phyloP scores from a whole-genome alignment of 148 eudicot genomes.

The Cornus florida region DNA sequence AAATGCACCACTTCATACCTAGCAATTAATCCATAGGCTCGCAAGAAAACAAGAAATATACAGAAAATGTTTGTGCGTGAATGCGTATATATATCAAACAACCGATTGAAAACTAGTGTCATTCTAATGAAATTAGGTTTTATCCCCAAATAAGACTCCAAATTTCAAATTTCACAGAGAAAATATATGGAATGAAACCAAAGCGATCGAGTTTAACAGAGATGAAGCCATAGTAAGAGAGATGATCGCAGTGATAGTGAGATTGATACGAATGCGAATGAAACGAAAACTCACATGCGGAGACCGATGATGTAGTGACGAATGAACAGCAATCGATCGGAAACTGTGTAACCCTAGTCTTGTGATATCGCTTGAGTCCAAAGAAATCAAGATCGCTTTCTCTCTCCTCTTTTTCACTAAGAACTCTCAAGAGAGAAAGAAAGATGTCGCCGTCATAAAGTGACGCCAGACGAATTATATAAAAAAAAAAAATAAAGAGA shows the following conservation, averaged over 20 bases:
- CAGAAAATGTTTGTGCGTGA: too few species aligned
- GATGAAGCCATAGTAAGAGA: too few species aligned
- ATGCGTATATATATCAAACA: too few species aligned
- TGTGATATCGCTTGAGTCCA: slow-evolving; percentile 2
- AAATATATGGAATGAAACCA: neutral
- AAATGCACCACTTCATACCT: too few species aligned
- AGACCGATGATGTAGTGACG: neutral
- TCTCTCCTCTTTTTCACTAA: neutral
- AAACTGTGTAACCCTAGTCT: slow-evolving; percentile 5
- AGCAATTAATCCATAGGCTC: neutral
- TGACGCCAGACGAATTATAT: neutral
- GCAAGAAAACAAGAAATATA: neutral
- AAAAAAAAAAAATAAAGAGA: too few species aligned
- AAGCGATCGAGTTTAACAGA: too few species aligned
- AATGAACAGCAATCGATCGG: neutral
- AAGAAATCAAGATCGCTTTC: neutral
- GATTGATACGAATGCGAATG: neutral
- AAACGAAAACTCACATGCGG: slow-evolving; percentile 6
- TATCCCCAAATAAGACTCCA: neutral
- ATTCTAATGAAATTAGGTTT: too few species aligned
- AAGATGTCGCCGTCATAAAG: neutral
- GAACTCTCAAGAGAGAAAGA: neutral
- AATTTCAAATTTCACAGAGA: neutral
- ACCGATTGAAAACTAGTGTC: too few species aligned
- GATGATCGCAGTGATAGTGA: neutral